Conservation (phyloP, 148 eudicot species). For the Simmondsia chinensis region DNA sequence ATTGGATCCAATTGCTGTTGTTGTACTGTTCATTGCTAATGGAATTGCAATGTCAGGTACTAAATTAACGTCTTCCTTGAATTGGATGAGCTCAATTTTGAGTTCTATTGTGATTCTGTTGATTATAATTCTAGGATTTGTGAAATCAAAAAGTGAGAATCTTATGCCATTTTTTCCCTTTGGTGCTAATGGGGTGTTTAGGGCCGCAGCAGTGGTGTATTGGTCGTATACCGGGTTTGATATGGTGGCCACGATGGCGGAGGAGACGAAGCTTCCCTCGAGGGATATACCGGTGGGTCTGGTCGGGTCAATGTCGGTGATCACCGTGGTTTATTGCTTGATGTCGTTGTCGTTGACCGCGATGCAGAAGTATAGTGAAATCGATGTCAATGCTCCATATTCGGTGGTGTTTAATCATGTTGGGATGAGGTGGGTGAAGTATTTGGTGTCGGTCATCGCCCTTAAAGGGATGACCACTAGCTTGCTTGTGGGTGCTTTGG, state of each 20-base stretch:
- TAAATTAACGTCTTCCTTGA: constrained; percentile 39
- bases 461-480: constrained; percentile 92
- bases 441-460: constrained; percentile 66
- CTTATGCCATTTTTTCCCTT: constrained; percentile 67
- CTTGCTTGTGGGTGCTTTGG: constrained; percentile 72
- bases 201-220: constrained; percentile 79
- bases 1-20: constrained; percentile 77
- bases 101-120: constrained; percentile 52
- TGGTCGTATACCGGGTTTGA: constrained; percentile 97
- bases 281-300: constrained; percentile 81
- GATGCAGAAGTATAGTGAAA: constrained; percentile 73
- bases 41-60: constrained; percentile 70
- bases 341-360: constrained; percentile 60
- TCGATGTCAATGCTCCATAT: constrained; percentile 79
- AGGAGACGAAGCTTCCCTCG: constrained; percentile 65
- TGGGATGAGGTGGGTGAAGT: constrained; percentile 92
- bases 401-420: constrained; percentile 58
- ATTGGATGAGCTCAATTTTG: constrained; percentile 59
- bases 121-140: constrained; percentile 59
- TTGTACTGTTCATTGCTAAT: constrained; percentile 41
- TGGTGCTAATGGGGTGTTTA: constrained; percentile 71
- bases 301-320: constrained; percentile 78
- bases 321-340: constrained; percentile 70
- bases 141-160: constrained; percentile 47
- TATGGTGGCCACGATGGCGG: constrained; percentile 91